Base-by-base conservation (phyloP, 495 filamentous ascomycete genomes). In the Evernia prunastri region DNA sequence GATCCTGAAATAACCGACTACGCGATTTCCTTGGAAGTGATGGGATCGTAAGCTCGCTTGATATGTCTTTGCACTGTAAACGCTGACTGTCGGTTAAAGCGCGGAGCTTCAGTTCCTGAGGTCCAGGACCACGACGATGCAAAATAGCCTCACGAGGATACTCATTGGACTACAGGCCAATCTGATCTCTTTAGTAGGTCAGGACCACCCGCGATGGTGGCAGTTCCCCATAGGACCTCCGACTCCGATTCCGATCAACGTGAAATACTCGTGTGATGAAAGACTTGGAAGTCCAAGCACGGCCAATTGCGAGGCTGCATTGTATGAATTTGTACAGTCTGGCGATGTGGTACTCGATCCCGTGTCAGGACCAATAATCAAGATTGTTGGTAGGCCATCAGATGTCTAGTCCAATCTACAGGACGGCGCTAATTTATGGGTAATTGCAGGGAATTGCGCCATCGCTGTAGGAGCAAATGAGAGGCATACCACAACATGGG, bases 391-490 rank as follows among this genome's bases (percentile, higher is more conserved):
- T 59, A 25, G 11, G 36, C 13, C 33, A 40, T 8, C 3, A 7
- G 27, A 53, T 8, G 15, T 1, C 7, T 17, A 9, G 2, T 33
- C 12, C 0, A 20, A 20, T 10, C 27, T 4, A 31, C 2, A 33
- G 15, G 5, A 2, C 27, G 17, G 29, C 15, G 15, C 51, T 47
- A 31, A 45, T 25, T 20, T 17, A 13, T 1, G 5, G n/a, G 49
- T 0, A 36, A 8, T 11, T 20, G 1, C 11, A 61, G 59, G 59
- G 1, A 61, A 61, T 23, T 61, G 61, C 8, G 61, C 61, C 18
- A 63, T 58, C 29, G 61, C 49, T 27, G 53, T 63, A 39, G 47
- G 23, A 25, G 35, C 61, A 42, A 63, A 43, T n/a, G 33, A 56
- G 33, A 39, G 56, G 20, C 49, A 56, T 37, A 13, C 51, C 11